A percentile compares a stretch with the other conserved stretches of the same genome.
These are phyloP conservation scores for Agaricales sp. DNA, from an alignment of 1,284 basidiomycete species.

Conservation along the genomic window DNA sequence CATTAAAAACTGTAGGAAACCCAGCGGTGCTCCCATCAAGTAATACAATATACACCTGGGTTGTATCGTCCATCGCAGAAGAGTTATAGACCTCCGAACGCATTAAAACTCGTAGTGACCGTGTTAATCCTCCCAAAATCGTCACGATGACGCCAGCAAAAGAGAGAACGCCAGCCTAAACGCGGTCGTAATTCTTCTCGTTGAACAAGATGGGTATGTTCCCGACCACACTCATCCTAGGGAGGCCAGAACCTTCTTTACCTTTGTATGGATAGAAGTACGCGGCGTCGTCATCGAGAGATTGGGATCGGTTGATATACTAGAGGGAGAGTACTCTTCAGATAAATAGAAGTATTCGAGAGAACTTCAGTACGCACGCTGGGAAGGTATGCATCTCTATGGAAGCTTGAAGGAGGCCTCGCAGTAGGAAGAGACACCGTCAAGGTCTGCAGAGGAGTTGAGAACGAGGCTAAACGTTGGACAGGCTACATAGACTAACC, in stretches of 20 bases:
- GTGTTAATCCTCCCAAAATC: too few species aligned
- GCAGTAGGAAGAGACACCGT: conserved; percentile 27
- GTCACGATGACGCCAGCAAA: too few species aligned
- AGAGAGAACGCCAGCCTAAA: too few species aligned
- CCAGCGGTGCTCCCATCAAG: too few species aligned
- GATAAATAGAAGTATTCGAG: too few species aligned
- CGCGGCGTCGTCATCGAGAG: conserved; percentile 13
- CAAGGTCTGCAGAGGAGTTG: conserved; percentile 23
- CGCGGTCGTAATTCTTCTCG: conserved; percentile 17
- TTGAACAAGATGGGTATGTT: conserved; percentile 18
- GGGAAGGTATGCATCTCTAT: conserved; percentile 25
- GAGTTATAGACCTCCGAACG: too few species aligned
- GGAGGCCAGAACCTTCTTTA: conserved; percentile 13
- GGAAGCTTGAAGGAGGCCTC: conserved; percentile 26
- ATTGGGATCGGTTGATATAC: conserved; percentile 15
- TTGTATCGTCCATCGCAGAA: too few species aligned
- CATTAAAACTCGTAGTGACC: too few species aligned
- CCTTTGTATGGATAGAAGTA: conserved; percentile 18
- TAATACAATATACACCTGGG: too few species aligned
- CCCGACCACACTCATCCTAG: conserved; percentile 20
- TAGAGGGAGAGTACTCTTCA: too few species aligned
- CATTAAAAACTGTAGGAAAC: too few species aligned
- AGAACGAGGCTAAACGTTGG: background rate
- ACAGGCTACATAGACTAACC: conserved; percentile 21
- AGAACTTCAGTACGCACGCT: background rate